Evolutionary conservation across 2,329 filamentous ascomycete genomes (phyloP).

Genomic region (Diaporthe caulivora): DNA sequence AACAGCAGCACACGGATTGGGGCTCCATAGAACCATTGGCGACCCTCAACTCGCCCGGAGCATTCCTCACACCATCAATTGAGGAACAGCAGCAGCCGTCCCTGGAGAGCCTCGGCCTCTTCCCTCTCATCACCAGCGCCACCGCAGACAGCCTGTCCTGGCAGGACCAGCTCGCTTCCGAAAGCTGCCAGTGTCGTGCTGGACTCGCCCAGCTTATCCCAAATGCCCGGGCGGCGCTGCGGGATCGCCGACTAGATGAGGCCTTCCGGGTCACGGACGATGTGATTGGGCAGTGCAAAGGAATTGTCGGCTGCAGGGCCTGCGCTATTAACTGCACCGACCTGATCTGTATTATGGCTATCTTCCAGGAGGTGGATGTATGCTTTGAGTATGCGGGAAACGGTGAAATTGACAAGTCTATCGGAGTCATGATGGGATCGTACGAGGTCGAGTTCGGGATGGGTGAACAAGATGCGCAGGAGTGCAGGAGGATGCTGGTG

Average conservation of each 20-base stretch:
- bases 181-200: constrained; percentile 2
- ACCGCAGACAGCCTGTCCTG: not conserved
- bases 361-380: constrained; percentile 19
- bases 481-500: not conserved
- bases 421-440: not conserved
- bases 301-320: not conserved
- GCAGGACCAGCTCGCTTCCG: not conserved
- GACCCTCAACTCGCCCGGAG: not conserved
- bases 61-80: not conserved
- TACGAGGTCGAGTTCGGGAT: not conserved
- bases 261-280: constrained; percentile 13
- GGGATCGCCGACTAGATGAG: not conserved
- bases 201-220: constrained; percentile 20
- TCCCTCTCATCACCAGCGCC: not conserved
- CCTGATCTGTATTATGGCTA: constrained; percentile 25
- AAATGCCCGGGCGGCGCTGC: not conserved
- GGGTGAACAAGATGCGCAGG: not conserved
- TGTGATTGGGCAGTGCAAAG: constrained; percentile 4
- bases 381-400: constrained; percentile 15
- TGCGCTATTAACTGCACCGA: constrained; percentile 21
- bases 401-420: not conserved
- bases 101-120: constrained; percentile 8
- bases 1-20: constrained; percentile 5
- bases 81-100: not conserved
- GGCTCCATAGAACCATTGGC: not conserved